phyloP scores from a whole-genome alignment of 2,329 filamentous ascomycete genomes.

The Raffaelea deltoideospora region DNA sequence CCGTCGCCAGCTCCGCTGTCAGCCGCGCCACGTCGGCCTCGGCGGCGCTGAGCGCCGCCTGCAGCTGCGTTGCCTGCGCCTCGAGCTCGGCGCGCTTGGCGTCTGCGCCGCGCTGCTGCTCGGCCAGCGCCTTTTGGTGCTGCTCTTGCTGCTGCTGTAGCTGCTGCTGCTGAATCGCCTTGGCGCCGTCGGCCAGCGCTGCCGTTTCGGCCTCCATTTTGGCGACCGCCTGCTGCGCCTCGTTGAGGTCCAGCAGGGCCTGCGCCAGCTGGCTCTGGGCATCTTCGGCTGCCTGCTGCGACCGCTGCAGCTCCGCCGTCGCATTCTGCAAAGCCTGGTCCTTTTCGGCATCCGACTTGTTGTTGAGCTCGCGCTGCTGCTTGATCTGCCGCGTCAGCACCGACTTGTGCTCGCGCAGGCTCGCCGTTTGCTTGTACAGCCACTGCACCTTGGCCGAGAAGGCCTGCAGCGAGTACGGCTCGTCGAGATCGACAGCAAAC shows the following conservation, averaged over 20 bases:
- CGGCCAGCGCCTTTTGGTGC: conserved; percentile 17
- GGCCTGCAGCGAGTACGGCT: conserved; percentile 55
- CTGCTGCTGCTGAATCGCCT: background rate
- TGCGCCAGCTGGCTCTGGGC: conserved; percentile 33
- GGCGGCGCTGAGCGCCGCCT: conserved; percentile 20
- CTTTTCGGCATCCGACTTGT: conserved; percentile 61
- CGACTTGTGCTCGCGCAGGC: conserved; percentile 72
- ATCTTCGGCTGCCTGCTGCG: conserved; percentile 20
- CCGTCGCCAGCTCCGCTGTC: conserved; percentile 18
- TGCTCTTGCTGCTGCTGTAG: conserved; percentile 7
- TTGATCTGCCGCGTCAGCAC: conserved; percentile 87
- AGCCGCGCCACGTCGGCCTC: conserved; percentile 23
- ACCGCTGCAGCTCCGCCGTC: conserved; percentile 33
- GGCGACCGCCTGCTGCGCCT: conserved; percentile 12
- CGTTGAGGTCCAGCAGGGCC: conserved; percentile 31
- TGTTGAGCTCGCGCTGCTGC: conserved; percentile 86
- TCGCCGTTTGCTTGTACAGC: conserved; percentile 61
- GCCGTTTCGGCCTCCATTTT: conserved; percentile 5
- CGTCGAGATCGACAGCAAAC: conserved; percentile 33
- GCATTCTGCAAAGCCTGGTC: conserved; percentile 48
- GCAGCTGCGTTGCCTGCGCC: conserved; percentile 22
- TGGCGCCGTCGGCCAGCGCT: conserved; percentile 2
- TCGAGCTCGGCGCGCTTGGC: conserved; percentile 25
- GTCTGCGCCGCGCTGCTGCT: conserved; percentile 17
- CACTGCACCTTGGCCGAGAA: conserved; percentile 69